These are phyloP conservation scores for Nemania serpens DNA, from an alignment of 2,329 filamentous ascomycete species.

Conservation along the genomic window DNA sequence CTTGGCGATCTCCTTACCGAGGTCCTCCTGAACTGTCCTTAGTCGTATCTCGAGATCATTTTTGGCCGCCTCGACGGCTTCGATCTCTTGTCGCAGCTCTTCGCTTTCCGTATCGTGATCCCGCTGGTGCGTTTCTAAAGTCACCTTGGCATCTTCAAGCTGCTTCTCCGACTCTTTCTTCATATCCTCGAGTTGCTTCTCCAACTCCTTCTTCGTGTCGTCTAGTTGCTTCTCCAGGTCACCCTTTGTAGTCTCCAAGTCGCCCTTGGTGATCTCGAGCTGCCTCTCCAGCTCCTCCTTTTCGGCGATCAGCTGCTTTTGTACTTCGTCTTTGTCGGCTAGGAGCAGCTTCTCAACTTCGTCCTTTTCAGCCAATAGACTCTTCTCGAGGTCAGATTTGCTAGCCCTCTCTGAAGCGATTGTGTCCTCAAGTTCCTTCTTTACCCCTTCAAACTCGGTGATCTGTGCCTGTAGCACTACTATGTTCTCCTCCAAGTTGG, in stretches of 20 bases:
- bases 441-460: conserved; percentile 31
- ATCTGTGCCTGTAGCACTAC: conserved; percentile 37
- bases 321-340: conserved; percentile 13
- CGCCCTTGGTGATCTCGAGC: conserved; percentile 22
- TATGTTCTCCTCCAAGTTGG: conserved; percentile 39
- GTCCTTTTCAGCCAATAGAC: conserved; percentile 14
- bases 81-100: conserved; percentile 33
- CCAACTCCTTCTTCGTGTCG: conserved; percentile 21
- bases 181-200: conserved; percentile 28
- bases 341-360: conserved; percentile 19
- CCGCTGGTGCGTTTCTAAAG: conserved; percentile 25
- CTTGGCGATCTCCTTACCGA: conserved; percentile 22
- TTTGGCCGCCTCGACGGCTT: conserved; percentile 26
- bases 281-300: conserved; percentile 19
- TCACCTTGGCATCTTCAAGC: conserved; percentile 16
- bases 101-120: conserved; percentile 24
- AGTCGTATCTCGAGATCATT: conserved; percentile 32
- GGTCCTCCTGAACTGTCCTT: conserved; percentile 33
- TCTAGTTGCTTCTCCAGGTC: conserved; percentile 25
- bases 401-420: conserved; percentile 25
- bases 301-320: conserved; percentile 24
- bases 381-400: conserved; percentile 26
- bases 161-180: conserved; percentile 19
- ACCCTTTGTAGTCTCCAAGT: conserved; percentile 24
- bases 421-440: conserved; percentile 23